Base-by-base conservation (phyloP, 768 basidiomycete species). In the Mycena pura region DNA sequence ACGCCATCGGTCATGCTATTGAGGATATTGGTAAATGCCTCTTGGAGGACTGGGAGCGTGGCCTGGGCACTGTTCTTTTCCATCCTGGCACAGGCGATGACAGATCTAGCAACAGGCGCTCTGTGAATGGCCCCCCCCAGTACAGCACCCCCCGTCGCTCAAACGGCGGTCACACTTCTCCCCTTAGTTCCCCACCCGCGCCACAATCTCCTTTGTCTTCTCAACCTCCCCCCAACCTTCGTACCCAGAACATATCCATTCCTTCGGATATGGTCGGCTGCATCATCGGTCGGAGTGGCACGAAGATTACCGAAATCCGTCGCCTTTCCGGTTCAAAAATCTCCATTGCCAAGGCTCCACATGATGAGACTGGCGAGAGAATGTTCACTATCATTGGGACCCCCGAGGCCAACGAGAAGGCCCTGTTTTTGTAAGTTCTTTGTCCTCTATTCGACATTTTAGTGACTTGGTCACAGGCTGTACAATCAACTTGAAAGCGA, bases 351-450 rank as follows among this genome's bases (percentile, higher is more conserved):
- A 99, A 99, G 78, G 91, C 93, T 47, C 95, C 97, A n/a, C 97
- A 99, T 72, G 97, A 99, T 70, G 97, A 99, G 71, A 95, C 96
- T 39, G 97, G 96, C 70, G 97, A 99, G 81, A 86, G 97, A 67
- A 98, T 99, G 96, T 99, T 99, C 81, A 95, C 97, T 63, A 99
- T 99, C 74, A 84, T 97, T 45, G 97, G 97, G 55, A 95, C 95
- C 13, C 92, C 94, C 46, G 93, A 95, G 76, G 91, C 93, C 68
- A 98, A 97, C 76, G 96, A 99, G 79, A 96, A 98, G 78, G 97
- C 97, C 2, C 80, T 99, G 59, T 99, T 96, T 83, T 80, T 99
- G 61, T 65, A 14, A 49, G 64, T 54, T 3, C 45, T 46, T 46
- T 21, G 9, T 21, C 13, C 3, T 11, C 21, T 27, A 8, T 47